Evolutionary conservation across 495 filamentous ascomycete species (phyloP).

Genomic region (Monascus purpureus): DNA sequence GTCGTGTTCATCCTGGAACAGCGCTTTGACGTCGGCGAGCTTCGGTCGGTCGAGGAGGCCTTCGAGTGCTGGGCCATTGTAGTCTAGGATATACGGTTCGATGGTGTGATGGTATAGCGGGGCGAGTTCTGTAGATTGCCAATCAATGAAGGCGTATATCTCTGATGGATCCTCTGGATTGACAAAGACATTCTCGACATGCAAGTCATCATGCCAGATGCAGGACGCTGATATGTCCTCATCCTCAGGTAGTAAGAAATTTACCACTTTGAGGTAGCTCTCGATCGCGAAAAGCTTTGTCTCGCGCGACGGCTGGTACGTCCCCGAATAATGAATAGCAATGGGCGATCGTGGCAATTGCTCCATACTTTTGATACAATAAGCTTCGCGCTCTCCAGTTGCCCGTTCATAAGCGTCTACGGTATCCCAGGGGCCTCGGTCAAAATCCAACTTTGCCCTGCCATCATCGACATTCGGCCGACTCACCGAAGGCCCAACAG

Average conservation of each 20-base stretch:
- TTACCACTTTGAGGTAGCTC: slow-evolving; percentile 7
- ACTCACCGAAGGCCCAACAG: slow-evolving; percentile 1
- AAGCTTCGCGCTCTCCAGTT: slow-evolving; percentile 7
- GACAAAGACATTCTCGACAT: slow-evolving; percentile 18
- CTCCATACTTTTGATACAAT: slow-evolving; percentile 4
- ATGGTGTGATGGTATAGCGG: slow-evolving; percentile 8
- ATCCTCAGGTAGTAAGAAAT: slow-evolving; percentile 9
- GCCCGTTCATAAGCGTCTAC: slow-evolving; percentile 6
- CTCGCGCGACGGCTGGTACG: slow-evolving; percentile 7
- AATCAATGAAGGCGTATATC: slow-evolving; percentile 11
- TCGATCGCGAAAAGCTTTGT: slow-evolving; percentile 10
- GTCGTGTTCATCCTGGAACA: slow-evolving; percentile 3
- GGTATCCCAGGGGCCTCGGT: slow-evolving; percentile 13
- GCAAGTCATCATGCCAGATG: slow-evolving; percentile 17
- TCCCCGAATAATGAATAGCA: slow-evolving; percentile 6
- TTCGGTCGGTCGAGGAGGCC: not conserved
- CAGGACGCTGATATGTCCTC: slow-evolving; percentile 6
- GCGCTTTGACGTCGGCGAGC: slow-evolving; percentile 1
- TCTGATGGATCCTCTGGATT: slow-evolving; percentile 6
- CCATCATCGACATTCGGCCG: slow-evolving; percentile 9
- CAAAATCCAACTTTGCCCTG: slow-evolving; percentile 11
- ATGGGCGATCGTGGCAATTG: slow-evolving; percentile 8
- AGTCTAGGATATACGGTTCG: slow-evolving; percentile 9
- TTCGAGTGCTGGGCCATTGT: slow-evolving; percentile 5
- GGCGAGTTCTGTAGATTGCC: slow-evolving; percentile 9